Evolutionary conservation across 2,329 filamentous ascomycete genomes (phyloP), one percentile per base, ranked within the genome.

Genomic region (Diaporthe aspalathi): DNA sequence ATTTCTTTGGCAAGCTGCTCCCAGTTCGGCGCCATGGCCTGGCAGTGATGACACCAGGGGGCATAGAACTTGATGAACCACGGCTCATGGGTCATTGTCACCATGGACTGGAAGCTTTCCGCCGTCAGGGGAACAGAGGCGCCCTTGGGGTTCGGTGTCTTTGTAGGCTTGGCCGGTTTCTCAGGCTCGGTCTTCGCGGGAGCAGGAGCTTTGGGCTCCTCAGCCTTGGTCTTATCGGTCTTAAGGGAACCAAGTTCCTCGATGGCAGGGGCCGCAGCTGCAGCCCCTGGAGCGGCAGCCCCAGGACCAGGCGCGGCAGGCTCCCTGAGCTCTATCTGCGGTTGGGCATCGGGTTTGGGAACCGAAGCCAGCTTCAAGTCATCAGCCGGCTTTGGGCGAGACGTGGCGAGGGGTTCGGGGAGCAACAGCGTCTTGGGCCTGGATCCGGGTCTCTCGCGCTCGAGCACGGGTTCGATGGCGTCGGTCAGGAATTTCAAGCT

Each of bases 41-140:
- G 93, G 82, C 97, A 99, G 82, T 99, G 96, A 76, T 91, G 90
- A 81, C 96, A 99, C 96, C 95, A 98, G 7, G 96, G 97, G 22
- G 94, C 95, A 80, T 98, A 98, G 80, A 99, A 98, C 82, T 99
- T 99, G 86, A 99, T 91, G 79, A 99, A 98, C 96, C 96, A 99
- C 7, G 95, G 92, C 74, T 98, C 94, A 74, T 93, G 90, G 0
- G 94, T 94, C 80, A 91, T 93, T 3, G 94, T 97, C 57, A 99
- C 95, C 47, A 92, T 85, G 71, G 89, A 90, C 79, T 97, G 92
- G 84, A 99, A 99, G 74, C 86, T 93, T 79, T 98, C 94, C 0
- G 93, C 91, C 2, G 91, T 94, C 67, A 99, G 87, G 8, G 91
- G 83, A 43, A 94, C 86, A 8, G 94, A 97, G 20, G 88, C 84